Evolutionary conservation across 768 basidiomycete genomes (phyloP).

Genomic region (Pleurotus giganteus): DNA sequence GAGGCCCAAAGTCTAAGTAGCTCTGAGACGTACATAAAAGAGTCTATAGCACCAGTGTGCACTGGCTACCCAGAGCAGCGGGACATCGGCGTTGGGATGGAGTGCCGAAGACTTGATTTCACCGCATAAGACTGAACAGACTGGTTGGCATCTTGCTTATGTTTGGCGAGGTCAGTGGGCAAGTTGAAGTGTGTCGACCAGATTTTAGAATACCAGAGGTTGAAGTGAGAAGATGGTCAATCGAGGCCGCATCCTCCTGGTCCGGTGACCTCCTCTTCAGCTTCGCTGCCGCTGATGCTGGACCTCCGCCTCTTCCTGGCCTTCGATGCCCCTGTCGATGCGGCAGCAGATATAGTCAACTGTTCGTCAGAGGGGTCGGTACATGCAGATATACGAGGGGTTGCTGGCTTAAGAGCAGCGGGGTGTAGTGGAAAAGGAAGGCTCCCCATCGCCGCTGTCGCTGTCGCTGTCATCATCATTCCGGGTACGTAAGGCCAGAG

Average conservation of each 20-base stretch:
- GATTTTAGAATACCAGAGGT: constrained; percentile 56
- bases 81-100: constrained; percentile 81
- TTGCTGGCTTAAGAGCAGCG: constrained; percentile 17
- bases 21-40: constrained; percentile 69
- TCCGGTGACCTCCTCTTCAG: constrained; percentile 35
- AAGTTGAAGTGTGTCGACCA: constrained; percentile 30
- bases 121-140: constrained; percentile 65
- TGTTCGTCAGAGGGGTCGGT: constrained; percentile 70
- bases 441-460: constrained; percentile 12
- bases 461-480: constrained; percentile 16
- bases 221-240: constrained; percentile 54
- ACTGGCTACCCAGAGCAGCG: constrained; percentile 83
- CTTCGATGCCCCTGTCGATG: constrained; percentile 74
- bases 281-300: constrained; percentile 19
- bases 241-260: constrained; percentile 34
- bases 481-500: too few relatives aligned
- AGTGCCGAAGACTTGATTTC: constrained; percentile 81
- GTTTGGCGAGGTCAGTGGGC: constrained; percentile 61
- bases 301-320: constrained; percentile 41
- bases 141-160: constrained; percentile 92
- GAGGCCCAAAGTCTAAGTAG: not conserved
- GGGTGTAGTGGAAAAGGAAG: constrained; percentile 13
- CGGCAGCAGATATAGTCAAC: constrained; percentile 47
- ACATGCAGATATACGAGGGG: constrained; percentile 67
- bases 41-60: constrained; percentile 86